These are phyloP conservation scores for Phialophora verrucosa DNA, from an alignment of 2,329 filamentous ascomycete genomes.

Conservation along the genomic window DNA sequence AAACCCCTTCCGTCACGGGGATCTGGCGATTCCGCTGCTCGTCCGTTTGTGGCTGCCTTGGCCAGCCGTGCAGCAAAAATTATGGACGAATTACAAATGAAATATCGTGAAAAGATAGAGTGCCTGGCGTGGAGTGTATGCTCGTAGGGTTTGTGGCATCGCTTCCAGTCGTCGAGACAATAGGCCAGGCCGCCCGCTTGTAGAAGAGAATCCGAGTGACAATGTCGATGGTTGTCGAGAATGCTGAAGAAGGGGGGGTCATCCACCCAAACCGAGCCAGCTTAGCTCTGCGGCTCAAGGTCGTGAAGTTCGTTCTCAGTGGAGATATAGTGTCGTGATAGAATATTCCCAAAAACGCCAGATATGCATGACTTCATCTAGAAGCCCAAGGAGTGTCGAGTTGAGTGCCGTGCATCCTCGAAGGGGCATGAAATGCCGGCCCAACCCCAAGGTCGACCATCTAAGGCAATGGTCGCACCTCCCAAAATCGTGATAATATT, in stretches of 20 bases:
- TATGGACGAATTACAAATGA: constrained; percentile 32
- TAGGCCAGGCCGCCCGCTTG: constrained; percentile 8
- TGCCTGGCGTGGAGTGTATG: constrained; percentile 1
- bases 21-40: constrained; percentile 15
- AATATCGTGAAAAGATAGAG: constrained; percentile 20
- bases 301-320: constrained; percentile 34
- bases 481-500: constrained; percentile 35
- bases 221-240: constrained; percentile 25
- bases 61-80: constrained; percentile 13
- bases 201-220: constrained; percentile 22
- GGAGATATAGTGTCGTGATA: constrained; percentile 32
- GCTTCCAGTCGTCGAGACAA: constrained; percentile 11
- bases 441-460: neutral
- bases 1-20: constrained; percentile 13
- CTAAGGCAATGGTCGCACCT: neutral
- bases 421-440: constrained; percentile 4
- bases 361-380: constrained; percentile 18
- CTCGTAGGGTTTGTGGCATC: constrained; percentile 3
- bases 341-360: constrained; percentile 30
- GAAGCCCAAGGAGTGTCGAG: constrained; percentile 20
- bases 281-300: constrained; percentile 35
- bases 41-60: constrained; percentile 16
- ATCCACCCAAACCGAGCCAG: constrained; percentile 35
- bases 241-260: constrained; percentile 22
- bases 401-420: constrained; percentile 28